phyloP scores from a whole-genome alignment of 306 rosid genomes.

The Cucumis sativus region DNA sequence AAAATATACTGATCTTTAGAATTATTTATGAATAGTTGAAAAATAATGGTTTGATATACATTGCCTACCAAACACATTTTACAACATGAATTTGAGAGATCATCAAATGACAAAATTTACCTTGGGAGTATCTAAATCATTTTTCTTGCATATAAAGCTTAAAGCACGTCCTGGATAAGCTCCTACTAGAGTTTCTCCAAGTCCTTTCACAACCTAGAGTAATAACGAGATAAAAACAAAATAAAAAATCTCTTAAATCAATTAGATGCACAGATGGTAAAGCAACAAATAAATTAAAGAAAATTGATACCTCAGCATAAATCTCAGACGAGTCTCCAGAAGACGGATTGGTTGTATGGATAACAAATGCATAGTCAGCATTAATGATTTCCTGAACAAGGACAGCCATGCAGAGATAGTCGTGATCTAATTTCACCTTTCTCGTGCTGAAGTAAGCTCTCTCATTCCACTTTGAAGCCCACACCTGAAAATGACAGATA shows the following conservation, averaged over 20 bases:
- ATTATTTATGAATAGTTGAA: neutral
- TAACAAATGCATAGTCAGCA: slow-evolving; percentile 96
- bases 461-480: slow-evolving; percentile 99
- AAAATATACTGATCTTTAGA: neutral
- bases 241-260: slow-evolving; percentile 2
- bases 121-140: slow-evolving; percentile 68
- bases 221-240: slow-evolving; percentile 8
- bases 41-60: neutral
- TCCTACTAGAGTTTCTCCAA: slow-evolving; percentile 96
- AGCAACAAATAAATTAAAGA: neutral
- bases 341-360: slow-evolving; percentile 93
- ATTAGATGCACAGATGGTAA: neutral
- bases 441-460: slow-evolving; percentile 93
- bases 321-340: slow-evolving; percentile 95
- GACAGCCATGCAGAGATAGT: slow-evolving; percentile 92
- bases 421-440: slow-evolving; percentile 87
- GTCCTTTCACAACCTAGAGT: slow-evolving; percentile 86
- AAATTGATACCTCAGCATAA: slow-evolving; percentile 77
- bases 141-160: slow-evolving; percentile 82
- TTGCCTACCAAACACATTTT: neutral
- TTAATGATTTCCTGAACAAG: slow-evolving; percentile 92
- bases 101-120: slow-evolving; percentile 22
- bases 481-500: slow-evolving; percentile 46
- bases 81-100: neutral
- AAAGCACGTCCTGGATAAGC: slow-evolving; percentile 99